A percentile compares a stretch with the other conserved stretches of the same genome.
These are phyloP conservation scores for Penicillium sp. DNA, from an alignment of 2,329 filamentous ascomycete species.

Conservation along the genomic window DNA sequence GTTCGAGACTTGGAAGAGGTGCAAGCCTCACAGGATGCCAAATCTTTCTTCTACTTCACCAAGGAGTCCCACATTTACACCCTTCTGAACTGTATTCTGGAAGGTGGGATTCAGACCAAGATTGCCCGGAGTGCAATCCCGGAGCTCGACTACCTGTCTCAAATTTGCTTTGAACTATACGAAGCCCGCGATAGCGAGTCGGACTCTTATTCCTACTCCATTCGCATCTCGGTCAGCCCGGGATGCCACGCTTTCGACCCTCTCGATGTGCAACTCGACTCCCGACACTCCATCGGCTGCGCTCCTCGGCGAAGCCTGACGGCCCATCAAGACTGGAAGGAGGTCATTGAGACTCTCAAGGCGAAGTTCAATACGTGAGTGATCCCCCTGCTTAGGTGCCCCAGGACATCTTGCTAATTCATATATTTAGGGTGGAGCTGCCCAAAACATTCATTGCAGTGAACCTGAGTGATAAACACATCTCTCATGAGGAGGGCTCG, in stretches of 20 bases:
- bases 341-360: conserved; percentile 91
- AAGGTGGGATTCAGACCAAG: conserved; percentile 95
- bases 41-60: conserved; percentile 98
- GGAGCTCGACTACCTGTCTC: conserved; percentile 93
- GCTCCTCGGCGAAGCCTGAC: conserved; percentile 88
- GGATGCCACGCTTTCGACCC: conserved; percentile 97
- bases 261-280: conserved; percentile 92
- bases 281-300: conserved; percentile 92
- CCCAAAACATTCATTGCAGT: conserved; percentile 54
- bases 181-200: conserved; percentile 82
- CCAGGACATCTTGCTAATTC: conserved; percentile 1
- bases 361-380: conserved; percentile 93
- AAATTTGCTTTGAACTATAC: conserved; percentile 98
- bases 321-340: conserved; percentile 90
- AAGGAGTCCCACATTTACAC: conserved; percentile 99
- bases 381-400: conserved; percentile 9
- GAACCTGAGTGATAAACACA: conserved; percentile 53
- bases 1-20: conserved; percentile 96
- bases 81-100: conserved; percentile 93
- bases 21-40: conserved; percentile 89
- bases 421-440: conserved; percentile 47
- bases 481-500: conserved; percentile 22
- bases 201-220: conserved; percentile 86
- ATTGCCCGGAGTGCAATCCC: conserved; percentile 94
- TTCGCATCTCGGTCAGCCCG: conserved; percentile 92